A percentile compares a stretch with the other conserved stretches of the same genome.
Evolutionary conservation across 257 asterid species (phyloP).

Genomic region (Solanum phureja): DNA sequence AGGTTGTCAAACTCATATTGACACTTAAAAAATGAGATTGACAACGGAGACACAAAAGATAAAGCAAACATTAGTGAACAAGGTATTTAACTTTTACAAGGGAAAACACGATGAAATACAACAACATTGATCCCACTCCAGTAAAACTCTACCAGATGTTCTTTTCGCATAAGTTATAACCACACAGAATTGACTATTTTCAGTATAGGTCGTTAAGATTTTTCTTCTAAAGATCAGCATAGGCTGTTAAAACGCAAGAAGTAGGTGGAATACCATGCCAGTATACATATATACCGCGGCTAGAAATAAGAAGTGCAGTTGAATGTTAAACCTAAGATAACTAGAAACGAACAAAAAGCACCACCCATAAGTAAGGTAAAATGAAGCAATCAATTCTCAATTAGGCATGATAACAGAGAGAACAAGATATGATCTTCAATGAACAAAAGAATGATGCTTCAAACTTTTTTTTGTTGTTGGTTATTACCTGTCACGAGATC

Average conservation of each 20-base stretch:
- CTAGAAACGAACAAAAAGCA: not conserved
- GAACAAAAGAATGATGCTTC: not conserved
- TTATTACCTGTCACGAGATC: conserved; percentile 2
- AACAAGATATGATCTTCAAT: not conserved
- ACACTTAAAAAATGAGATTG: not conserved
- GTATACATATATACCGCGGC: not conserved
- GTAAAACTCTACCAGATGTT: not conserved
- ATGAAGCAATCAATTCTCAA: not conserved
- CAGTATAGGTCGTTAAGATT: not conserved
- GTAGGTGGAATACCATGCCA: not conserved
- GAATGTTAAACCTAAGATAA: not conserved
- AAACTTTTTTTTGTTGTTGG: conserved; percentile 13
- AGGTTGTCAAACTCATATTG: not conserved
- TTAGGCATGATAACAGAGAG: not conserved
- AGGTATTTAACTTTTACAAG: not conserved
- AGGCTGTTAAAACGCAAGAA: not conserved
- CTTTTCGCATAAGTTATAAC: not conserved
- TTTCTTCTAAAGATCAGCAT: not conserved
- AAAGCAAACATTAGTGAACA: not conserved
- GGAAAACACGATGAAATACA: not conserved
- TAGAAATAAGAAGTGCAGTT: not conserved
- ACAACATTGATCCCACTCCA: not conserved
- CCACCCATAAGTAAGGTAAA: too few relatives aligned
- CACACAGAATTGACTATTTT: not conserved
- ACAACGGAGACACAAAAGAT: not conserved